Base-by-base conservation (phyloP, 768 basidiomycete genomes). In the Kondoa malvinella region DNA sequence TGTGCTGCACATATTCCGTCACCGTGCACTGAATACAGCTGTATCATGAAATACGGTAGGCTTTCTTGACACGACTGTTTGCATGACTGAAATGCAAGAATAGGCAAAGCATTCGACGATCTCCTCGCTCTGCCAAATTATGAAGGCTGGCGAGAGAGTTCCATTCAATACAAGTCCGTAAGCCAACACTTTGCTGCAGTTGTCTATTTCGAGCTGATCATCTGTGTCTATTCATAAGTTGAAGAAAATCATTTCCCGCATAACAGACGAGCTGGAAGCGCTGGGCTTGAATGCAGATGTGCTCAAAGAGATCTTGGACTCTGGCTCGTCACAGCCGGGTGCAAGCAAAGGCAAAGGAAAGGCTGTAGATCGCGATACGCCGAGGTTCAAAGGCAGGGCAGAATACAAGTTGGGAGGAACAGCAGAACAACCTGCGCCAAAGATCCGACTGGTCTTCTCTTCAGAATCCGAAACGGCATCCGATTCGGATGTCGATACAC, bases 241-340 rank as follows among this genome's bases (percentile, higher is more conserved):
- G 67, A 95, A 96, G 78, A 90, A 88, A 73, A 79, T 92, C 32
- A 92, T 96, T 72, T 87, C 88, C 70, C 82, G 85, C 74, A 83
- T 91, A 40, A 88, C 87, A 0, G 77, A 78, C 12, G 92, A 96
- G 76, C 84, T 96, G 21, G 80, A 83, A 2, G 81, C 83, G 1
- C 78, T 90, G 27, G 92, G 88, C 0, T 76, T 83, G n/a, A 78
- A 78, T 32, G 78, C 78, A 0, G 76, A 78, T 4, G 77, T 81
- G 0, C 75, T 81, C 17, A 75, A 78, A 63, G 77, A 78, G 63
- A 74, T 81, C 17, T 73, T 81, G 1, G 72, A 77, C 63, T 4
- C 25, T 3, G 29, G 34, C 71, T 66, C n/a, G 40, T 67, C 30
- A 56, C 12, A 16, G 40, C 56, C 50, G 26, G 33, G 30, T 26